phyloP scores from a whole-genome alignment of 768 basidiomycete species.

The Boletus reticuloceps region DNA sequence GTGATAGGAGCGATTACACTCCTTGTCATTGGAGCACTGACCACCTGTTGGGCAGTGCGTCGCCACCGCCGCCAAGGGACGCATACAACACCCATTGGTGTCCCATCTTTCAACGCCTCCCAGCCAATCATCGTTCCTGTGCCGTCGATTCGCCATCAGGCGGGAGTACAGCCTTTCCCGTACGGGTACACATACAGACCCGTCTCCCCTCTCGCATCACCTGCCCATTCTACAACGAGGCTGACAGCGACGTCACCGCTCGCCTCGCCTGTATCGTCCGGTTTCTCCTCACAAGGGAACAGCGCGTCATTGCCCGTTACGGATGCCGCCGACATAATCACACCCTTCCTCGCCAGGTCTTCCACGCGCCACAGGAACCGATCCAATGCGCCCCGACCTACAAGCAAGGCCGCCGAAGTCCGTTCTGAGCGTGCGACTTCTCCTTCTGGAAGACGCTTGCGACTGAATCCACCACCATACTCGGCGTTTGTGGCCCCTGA shows the following conservation, averaged over 20 bases:
- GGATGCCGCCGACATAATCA: constrained; percentile 22
- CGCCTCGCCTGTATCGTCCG: not conserved
- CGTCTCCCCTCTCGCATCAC: constrained; percentile 1
- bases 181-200: not conserved
- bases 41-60: constrained; percentile 10
- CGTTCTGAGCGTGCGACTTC: constrained; percentile 1
- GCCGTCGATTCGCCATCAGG: not conserved
- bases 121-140: not conserved
- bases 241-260: not conserved
- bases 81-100: not conserved
- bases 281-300: not conserved
- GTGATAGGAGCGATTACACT: constrained; percentile 17
- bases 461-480: constrained; percentile 31
- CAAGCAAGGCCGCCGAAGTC: constrained; percentile 4
- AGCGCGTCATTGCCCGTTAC: not conserved
- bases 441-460: constrained; percentile 6
- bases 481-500: constrained; percentile 1
- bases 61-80: constrained; percentile 9
- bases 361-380: constrained; percentile 1
- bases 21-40: constrained; percentile 12
- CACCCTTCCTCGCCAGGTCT: constrained; percentile 19
- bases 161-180: not conserved
- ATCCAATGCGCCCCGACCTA: not conserved
- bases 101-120: not conserved
- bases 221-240: constrained; percentile 11